A percentile compares a stretch with the other conserved stretches of the same genome.
phyloP scores from a whole-genome alignment of 129 eudicot genomes.

The Heracleum sosnowskyi region DNA sequence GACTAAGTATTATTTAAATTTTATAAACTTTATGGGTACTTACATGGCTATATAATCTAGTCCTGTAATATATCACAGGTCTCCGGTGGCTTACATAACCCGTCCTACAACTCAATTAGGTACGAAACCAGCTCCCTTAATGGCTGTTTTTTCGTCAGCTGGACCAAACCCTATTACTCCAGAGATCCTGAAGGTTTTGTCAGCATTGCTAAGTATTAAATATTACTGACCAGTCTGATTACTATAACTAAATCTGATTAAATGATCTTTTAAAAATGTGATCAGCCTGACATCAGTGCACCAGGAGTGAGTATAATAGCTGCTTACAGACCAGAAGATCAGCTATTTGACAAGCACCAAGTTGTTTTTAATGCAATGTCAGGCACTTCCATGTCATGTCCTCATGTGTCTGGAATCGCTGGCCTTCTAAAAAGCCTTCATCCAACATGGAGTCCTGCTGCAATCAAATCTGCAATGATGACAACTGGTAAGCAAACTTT shows the following conservation, averaged over 20 bases:
- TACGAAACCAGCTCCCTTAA: constrained; percentile 22
- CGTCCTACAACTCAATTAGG: constrained; percentile 1
- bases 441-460: constrained; percentile 11
- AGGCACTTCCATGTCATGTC: constrained; percentile 52
- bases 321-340: constrained; percentile 9
- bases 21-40: too few relatives aligned
- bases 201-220: too few relatives aligned
- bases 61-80: not conserved
- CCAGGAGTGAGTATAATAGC: constrained; percentile 33
- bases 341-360: not conserved
- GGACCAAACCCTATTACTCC: constrained; percentile 26
- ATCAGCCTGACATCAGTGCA: constrained; percentile 44
- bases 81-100: constrained; percentile 13
- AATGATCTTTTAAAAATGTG: not conserved
- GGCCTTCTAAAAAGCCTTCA: constrained; percentile 16
- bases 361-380: not conserved
- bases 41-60: too few relatives aligned
- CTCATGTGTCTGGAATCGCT: constrained; percentile 27
- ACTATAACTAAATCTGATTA: not conserved
- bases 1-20: too few relatives aligned
- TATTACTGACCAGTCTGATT: not conserved
- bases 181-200: constrained; percentile 28
- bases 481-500: constrained; percentile 13
- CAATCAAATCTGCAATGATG: constrained; percentile 22
- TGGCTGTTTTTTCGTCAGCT: constrained; percentile 25